phyloP scores from a whole-genome alignment of 2,329 filamentous ascomycete species.

The Fusarium burgessii region DNA sequence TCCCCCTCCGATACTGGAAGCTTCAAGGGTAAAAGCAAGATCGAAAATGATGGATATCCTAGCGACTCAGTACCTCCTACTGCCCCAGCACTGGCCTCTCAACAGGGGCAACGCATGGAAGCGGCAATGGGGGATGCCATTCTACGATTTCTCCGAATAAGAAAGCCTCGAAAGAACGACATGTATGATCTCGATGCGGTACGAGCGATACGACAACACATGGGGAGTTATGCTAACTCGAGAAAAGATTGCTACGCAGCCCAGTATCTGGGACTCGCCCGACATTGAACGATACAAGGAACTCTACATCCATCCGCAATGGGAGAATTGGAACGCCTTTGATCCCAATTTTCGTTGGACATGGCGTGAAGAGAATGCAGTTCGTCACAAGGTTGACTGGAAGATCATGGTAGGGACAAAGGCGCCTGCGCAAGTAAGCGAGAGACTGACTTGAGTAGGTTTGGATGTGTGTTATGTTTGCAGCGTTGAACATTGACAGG shows the following conservation, averaged over 20 bases:
- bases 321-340: constrained; percentile 53
- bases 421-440: rapidly evolving
- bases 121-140: constrained; percentile 49
- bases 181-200: constrained; percentile 45
- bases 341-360: constrained; percentile 53
- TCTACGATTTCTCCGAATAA: constrained; percentile 50
- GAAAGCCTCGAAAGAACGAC: constrained; percentile 47
- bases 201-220: rapidly evolving
- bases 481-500: constrained; percentile 53
- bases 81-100: constrained; percentile 42
- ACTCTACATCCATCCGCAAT: constrained; percentile 52
- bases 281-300: constrained; percentile 52
- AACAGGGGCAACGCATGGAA: constrained; percentile 48
- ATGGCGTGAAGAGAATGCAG: constrained; percentile 50
- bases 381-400: constrained; percentile 52
- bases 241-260: constrained; percentile 51
- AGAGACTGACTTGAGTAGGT: constrained; percentile 29
- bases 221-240: constrained; percentile 17
- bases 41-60: not conserved
- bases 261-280: constrained; percentile 54
- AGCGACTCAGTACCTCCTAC: not conserved
- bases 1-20: not conserved
- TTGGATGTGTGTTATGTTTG: constrained; percentile 45
- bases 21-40: not conserved
- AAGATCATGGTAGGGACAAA: constrained; percentile 51